These are phyloP conservation scores for Syncephalastrum contaminatum DNA, from an alignment of 371 early-diverging fungal genomes.

Conservation along the genomic window DNA sequence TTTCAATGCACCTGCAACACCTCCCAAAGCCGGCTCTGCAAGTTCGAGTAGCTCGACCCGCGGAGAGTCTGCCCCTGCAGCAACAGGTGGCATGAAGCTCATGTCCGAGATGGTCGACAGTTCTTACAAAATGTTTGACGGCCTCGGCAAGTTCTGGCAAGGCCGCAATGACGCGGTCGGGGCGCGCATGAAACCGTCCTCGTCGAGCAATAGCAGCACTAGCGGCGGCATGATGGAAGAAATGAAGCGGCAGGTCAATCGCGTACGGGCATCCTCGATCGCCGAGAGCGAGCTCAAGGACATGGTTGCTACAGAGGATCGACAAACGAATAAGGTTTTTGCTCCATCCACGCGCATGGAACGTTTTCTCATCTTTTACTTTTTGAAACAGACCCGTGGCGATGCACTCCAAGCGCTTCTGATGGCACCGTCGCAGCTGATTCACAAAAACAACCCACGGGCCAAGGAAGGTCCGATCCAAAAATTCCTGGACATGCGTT, in stretches of 20 bases:
- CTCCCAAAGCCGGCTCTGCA: constrained; percentile 3
- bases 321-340: neutral
- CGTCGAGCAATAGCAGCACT: constrained; percentile 6
- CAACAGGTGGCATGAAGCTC: constrained; percentile 30
- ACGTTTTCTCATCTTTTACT: neutral
- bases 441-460: constrained; percentile 12
- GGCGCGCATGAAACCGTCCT: constrained; percentile 9
- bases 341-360: neutral
- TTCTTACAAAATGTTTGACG: constrained; percentile 44
- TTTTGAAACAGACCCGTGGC: constrained; percentile 2
- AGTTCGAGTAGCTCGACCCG: constrained; percentile 6
- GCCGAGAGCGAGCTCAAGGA: constrained; percentile 32
- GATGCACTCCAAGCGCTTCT: constrained; percentile 20
- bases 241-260: constrained; percentile 8
- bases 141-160: constrained; percentile 48
- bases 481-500: constrained; percentile 27
- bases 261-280: constrained; percentile 9
- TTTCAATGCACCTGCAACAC: constrained; percentile 18
- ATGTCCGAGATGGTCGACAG: constrained; percentile 47
- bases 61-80: constrained; percentile 2
- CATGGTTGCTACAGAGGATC: constrained; percentile 12
- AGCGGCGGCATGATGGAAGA: constrained; percentile 9
- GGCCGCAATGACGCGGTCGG: constrained; percentile 6
- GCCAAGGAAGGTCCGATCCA: constrained; percentile 22
- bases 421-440: constrained; percentile 23